A percentile compares a stretch with the other conserved stretches of the same genome.
phyloP scores from a whole-genome alignment of 2,329 filamentous ascomycete genomes.

The Cordyceps farinosa region DNA sequence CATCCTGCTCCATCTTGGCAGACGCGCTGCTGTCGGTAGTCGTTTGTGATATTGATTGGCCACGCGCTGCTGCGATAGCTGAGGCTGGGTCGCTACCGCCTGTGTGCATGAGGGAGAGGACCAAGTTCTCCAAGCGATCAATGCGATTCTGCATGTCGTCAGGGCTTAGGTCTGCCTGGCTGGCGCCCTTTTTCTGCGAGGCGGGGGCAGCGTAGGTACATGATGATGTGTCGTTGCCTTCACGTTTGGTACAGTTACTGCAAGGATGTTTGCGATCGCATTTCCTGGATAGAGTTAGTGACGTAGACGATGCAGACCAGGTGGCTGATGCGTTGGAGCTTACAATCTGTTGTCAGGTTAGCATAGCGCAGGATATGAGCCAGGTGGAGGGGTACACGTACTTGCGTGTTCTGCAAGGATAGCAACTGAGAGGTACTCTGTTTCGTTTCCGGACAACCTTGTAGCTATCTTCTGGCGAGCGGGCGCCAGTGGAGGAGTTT shows the following conservation, averaged over 20 bases:
- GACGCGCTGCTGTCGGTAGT: slow-evolving; percentile 44
- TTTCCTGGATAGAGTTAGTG: slow-evolving; percentile 59
- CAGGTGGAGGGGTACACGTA: slow-evolving; percentile 39
- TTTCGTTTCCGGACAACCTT: slow-evolving; percentile 90
- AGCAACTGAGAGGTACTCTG: slow-evolving; percentile 85
- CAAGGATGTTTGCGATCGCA: slow-evolving; percentile 90
- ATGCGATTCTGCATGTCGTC: slow-evolving; percentile 99
- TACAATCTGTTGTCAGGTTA: slow-evolving; percentile 35
- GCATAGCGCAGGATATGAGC: slow-evolving; percentile 10
- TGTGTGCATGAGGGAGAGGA: slow-evolving; percentile 91
- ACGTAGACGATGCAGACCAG: neutral
- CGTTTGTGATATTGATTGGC: slow-evolving; percentile 35
- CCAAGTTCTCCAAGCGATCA: slow-evolving; percentile 87
- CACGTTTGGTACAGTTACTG: slow-evolving; percentile 90
- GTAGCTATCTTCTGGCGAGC: slow-evolving; percentile 82
- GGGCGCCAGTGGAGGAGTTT: slow-evolving; percentile 68
- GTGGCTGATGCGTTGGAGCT: slow-evolving; percentile 21
- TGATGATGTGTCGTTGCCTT: slow-evolving; percentile 73
- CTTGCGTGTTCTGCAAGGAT: slow-evolving; percentile 89
- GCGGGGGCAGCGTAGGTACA: slow-evolving; percentile 79
- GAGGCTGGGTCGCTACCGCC: slow-evolving; percentile 53
- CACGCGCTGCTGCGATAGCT: slow-evolving; percentile 31
- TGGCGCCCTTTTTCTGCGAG: slow-evolving; percentile 70
- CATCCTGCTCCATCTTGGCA: slow-evolving; percentile 50
- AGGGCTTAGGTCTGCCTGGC: slow-evolving; percentile 58